These are phyloP conservation scores for Globisporangium yorkense DNA, from an alignment of 352 stramenopile genomes.

Conservation along the genomic window DNA sequence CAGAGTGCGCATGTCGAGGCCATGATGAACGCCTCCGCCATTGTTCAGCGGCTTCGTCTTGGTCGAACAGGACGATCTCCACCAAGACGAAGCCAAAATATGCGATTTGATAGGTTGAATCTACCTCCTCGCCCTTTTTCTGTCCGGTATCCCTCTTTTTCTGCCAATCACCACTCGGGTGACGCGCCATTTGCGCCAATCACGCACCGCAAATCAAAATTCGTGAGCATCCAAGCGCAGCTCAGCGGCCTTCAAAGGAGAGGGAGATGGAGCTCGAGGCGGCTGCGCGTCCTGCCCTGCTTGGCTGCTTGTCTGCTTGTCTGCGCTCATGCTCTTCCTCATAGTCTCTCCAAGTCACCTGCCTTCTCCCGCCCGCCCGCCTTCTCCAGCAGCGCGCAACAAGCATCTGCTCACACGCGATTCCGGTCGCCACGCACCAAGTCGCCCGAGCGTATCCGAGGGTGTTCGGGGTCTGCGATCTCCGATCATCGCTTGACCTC, in stretches of 20 bases:
- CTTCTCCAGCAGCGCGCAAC: background rate
- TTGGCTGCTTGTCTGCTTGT: background rate
- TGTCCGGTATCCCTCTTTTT: background rate
- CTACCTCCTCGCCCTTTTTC: background rate
- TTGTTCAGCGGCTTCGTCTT: no score
- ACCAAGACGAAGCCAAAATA: background rate
- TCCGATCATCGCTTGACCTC: no score
- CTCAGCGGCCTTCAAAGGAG: constrained; percentile 5
- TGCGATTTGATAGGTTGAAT: constrained; percentile 7
- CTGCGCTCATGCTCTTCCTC: background rate
- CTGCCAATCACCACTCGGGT: background rate
- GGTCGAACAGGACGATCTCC: no score
- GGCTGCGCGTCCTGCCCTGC: background rate
- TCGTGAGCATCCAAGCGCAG: no score
- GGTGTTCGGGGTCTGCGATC: no score
- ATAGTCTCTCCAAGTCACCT: constrained; percentile 8
- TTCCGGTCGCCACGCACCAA: background rate
- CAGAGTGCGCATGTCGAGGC: no score
- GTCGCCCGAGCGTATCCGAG: no score
- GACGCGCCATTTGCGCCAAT: background rate
- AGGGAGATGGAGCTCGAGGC: constrained; percentile 4
- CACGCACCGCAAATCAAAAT: background rate
- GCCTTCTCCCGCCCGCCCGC: background rate
- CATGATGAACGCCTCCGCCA: no score
- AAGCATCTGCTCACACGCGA: background rate